Evolutionary conservation across 805 yeast species (phyloP).

Genomic region (Cyberlindnera euphorbiae): DNA sequence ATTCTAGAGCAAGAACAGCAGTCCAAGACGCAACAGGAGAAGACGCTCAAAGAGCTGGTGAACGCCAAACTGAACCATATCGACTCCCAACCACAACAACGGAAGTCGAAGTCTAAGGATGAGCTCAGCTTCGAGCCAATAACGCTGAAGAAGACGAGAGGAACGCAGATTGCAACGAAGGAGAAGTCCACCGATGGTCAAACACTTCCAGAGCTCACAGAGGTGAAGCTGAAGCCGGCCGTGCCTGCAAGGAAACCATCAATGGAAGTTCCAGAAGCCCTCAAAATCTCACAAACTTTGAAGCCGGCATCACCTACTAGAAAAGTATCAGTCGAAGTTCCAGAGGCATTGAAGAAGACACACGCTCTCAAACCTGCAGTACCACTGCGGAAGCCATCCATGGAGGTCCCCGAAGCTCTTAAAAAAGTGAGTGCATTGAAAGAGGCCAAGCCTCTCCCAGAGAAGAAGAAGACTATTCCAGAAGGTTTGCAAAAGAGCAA

Average conservation of each 20-base stretch:
- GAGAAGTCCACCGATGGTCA: not conserved
- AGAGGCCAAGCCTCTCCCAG: constrained; percentile 7
- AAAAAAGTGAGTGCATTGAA: constrained; percentile 5
- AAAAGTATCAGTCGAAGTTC: constrained; percentile 16
- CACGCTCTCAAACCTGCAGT: constrained; percentile 20
- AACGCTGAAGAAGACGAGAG: constrained; percentile 20
- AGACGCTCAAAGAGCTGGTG: constrained; percentile 15
- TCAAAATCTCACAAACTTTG: constrained; percentile 11
- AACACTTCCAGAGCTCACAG: not conserved
- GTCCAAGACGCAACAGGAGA: constrained; percentile 10
- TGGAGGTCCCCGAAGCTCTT: constrained; percentile 22
- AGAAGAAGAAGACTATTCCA: constrained; percentile 8
- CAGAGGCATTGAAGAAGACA: constrained; percentile 20
- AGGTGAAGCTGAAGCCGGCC: constrained; percentile 6
- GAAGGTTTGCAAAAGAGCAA: constrained; percentile 14
- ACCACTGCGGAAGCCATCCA: constrained; percentile 20
- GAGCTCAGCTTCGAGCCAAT: constrained; percentile 10
- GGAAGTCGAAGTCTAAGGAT: not conserved
- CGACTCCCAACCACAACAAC: constrained; percentile 3
- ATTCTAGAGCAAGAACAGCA: constrained; percentile 14
- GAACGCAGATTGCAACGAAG: constrained; percentile 10
- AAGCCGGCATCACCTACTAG: constrained; percentile 22
- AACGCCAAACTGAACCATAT: constrained; percentile 16
- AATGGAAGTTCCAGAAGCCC: constrained; percentile 19
- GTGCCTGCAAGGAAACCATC: constrained; percentile 13